Evolutionary conservation across 2,329 filamentous ascomycete genomes (phyloP), one percentile per base, ranked within the genome.

Genomic region (Trichophyton benhamiae): DNA sequence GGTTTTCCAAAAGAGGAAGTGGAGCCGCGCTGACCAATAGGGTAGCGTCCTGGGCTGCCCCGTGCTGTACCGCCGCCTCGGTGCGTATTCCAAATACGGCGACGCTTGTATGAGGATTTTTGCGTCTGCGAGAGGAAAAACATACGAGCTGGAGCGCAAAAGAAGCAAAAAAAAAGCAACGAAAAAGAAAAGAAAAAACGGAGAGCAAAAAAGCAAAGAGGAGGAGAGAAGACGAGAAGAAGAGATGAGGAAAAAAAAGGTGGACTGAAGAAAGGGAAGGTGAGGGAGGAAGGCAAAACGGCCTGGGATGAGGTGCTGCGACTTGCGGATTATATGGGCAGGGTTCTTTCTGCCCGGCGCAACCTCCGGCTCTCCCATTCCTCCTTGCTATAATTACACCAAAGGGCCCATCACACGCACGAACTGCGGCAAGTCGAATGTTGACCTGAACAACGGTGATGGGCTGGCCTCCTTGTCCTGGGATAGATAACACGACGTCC

Each of bases 21-120:
- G 49, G 49, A 55, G 49, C 49, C 49, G 25, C 49, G 27, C 20
- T 11, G 27, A 7, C 49, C 49, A 55, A 55, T 55, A 27, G 49
- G 49, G 49, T 55, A 5, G 27, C 27, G 49, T 15, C 49, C 49
- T 33, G 49, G 13, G 4, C 49, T 55, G 49, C 49, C 49, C 49
- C 27, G 49, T 55, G 49, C 49, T 55, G 49, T 55, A 55, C 49
- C 49, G 49, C 49, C 30, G 49, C 49, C 49, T 27, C 49, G 49
- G 49, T 55, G 49, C 49, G 49, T 55, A 55, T 55, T 55, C 49
- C 49, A 33, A 55, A 55, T 55, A 55, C 49, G 49, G 49, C 49
- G 22, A 36, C 25, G 9, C 11, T 55, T 17, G 27, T n/a, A 11
- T 48, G 33, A 36, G 33, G 8, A 9, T 44, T 17, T 44, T 17